Percentiles rank a stretch among this genome's conserved stretches.
Conservation (phyloP, 2,329 filamentous ascomycete species). For the Fusarium cicatricum region DNA sequence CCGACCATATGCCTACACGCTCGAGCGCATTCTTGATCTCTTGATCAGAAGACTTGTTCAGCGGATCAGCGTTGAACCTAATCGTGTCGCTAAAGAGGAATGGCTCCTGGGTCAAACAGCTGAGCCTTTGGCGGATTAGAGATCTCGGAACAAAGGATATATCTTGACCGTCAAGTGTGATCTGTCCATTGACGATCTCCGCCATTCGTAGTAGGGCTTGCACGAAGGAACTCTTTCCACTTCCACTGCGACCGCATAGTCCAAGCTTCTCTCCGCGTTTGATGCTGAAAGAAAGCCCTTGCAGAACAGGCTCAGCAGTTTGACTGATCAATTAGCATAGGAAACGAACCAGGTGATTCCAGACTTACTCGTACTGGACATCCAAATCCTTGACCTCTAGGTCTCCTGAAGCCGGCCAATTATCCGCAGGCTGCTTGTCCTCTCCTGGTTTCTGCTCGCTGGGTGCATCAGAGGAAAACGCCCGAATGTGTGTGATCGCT, state of each 20-base stretch:
- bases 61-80: conserved; percentile 60
- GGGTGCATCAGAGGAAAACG: conserved; percentile 40
- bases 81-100: conserved; percentile 60
- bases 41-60: conserved; percentile 48
- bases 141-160: conserved; percentile 39
- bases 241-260: conserved; percentile 56
- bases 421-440: conserved; percentile 8
- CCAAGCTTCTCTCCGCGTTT: conserved; percentile 49
- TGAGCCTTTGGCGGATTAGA: conserved; percentile 47
- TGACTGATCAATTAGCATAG: conserved; percentile 27
- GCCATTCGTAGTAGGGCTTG: conserved; percentile 58
- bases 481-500: conserved; percentile 42
- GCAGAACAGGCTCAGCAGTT: conserved; percentile 40
- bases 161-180: conserved; percentile 57
- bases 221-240: conserved; percentile 51
- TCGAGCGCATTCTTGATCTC: conserved; percentile 55
- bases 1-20: conserved; percentile 56
- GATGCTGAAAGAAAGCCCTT: conserved; percentile 44
- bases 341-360: accelerated
- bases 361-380: conserved; percentile 43
- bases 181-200: conserved; percentile 52
- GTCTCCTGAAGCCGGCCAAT: conserved; percentile 37
- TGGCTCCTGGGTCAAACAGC: conserved; percentile 61
- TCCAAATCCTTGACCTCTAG: conserved; percentile 38
- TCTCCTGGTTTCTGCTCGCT: conserved; percentile 34